A percentile compares a stretch with the other conserved stretches of the same genome.
phyloP scores from a whole-genome alignment of 805 yeast species.

The Candida berthetii region DNA sequence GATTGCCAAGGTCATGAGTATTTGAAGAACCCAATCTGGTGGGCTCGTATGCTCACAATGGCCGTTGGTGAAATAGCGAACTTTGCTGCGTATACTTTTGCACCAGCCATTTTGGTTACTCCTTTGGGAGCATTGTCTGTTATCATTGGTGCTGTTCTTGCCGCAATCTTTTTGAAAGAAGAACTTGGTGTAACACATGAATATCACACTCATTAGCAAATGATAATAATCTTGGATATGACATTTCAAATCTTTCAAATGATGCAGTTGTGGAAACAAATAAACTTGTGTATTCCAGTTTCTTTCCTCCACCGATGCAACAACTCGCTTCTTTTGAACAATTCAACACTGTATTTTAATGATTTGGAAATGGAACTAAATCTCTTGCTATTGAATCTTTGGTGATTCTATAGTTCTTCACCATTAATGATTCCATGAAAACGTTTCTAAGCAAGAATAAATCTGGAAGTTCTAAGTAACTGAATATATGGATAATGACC shows the following conservation, averaged over 20 bases:
- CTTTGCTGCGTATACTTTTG: constrained; percentile 92
- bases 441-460: constrained; percentile 21
- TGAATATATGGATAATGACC: constrained; percentile 26
- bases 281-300: constrained; percentile 7
- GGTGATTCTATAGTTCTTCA: constrained; percentile 34
- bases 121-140: constrained; percentile 90
- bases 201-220: constrained; percentile 13
- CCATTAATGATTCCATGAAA: constrained; percentile 26
- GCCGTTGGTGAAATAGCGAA: constrained; percentile 89
- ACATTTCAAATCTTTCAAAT: constrained; percentile 6
- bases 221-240: constrained; percentile 11
- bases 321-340: constrained; percentile 21
- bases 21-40: constrained; percentile 83
- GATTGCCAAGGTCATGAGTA: constrained; percentile 74
- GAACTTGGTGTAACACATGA: constrained; percentile 57
- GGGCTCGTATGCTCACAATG: constrained; percentile 90
- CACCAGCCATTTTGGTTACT: constrained; percentile 88
- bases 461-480: constrained; percentile 29
- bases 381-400: constrained; percentile 19
- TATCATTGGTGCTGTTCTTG: constrained; percentile 86
- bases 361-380: constrained; percentile 34
- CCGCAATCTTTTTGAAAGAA: constrained; percentile 78
- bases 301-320: constrained; percentile 13
- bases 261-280: constrained; percentile 3
- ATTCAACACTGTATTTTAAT: constrained; percentile 26